These are phyloP conservation scores for Puccinia triticina DNA, from an alignment of 1,284 basidiomycete species.

Conservation along the genomic window DNA sequence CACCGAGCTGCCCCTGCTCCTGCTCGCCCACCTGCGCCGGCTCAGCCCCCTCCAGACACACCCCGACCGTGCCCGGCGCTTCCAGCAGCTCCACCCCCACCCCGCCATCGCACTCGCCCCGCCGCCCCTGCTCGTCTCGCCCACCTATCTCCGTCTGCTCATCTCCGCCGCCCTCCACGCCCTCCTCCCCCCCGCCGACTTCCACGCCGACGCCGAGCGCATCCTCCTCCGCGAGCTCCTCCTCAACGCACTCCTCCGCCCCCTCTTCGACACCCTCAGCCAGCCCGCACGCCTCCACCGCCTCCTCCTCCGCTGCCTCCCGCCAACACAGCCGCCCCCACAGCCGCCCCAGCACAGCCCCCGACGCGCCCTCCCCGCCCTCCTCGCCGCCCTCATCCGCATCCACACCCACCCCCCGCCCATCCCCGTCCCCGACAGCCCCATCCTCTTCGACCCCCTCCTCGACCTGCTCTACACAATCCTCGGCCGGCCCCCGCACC, in stretches of 20 bases:
- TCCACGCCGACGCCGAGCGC: constrained; percentile 71
- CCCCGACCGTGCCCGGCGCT: no score
- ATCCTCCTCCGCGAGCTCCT: constrained; percentile 75
- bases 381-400: constrained; percentile 43
- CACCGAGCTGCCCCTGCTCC: no score
- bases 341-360: neutral
- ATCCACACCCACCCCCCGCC: constrained; percentile 34
- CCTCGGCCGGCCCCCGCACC: constrained; percentile 56
- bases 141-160: constrained; percentile 75
- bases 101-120: neutral
- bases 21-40: no score
- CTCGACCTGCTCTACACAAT: constrained; percentile 60
- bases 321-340: neutral
- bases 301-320: constrained; percentile 63
- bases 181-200: constrained; percentile 72
- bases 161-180: constrained; percentile 71
- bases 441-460: constrained; percentile 65
- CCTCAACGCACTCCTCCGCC: constrained; percentile 70
- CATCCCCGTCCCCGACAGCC: constrained; percentile 33
- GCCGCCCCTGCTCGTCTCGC: constrained; percentile 63
- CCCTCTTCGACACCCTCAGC: constrained; percentile 70
- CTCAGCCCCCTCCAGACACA: no score
- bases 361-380: constrained; percentile 52
- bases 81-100: constrained; percentile 7
- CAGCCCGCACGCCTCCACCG: constrained; percentile 81